These are phyloP conservation scores for Xerocomus spinulosus DNA, from an alignment of 768 basidiomycete species.

Conservation along the genomic window DNA sequence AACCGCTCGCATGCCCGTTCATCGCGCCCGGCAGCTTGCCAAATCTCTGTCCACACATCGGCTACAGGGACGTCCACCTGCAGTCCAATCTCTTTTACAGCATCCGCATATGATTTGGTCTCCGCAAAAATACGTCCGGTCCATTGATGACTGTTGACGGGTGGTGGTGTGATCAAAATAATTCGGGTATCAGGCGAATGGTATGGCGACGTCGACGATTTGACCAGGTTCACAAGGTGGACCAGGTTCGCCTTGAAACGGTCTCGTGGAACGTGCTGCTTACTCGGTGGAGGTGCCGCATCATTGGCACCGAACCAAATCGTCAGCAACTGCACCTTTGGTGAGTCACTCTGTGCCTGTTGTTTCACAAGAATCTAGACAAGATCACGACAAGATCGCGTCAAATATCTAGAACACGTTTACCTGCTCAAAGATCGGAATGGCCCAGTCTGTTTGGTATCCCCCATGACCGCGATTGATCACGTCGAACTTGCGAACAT, in stretches of 20 bases:
- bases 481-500: constrained; percentile 78
- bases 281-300: constrained; percentile 56
- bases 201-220: constrained; percentile 54
- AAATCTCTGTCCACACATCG: constrained; percentile 74
- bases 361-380: constrained; percentile 55
- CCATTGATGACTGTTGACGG: constrained; percentile 64
- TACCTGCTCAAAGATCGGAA: constrained; percentile 77
- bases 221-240: constrained; percentile 58
- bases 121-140: constrained; percentile 51
- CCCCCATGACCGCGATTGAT: constrained; percentile 81
- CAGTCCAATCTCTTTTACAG: constrained; percentile 56
- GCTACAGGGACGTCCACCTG: constrained; percentile 55
- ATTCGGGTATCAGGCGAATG: constrained; percentile 72
- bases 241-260: constrained; percentile 62
- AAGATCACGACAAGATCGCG: not conserved
- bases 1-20: constrained; percentile 49
- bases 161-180: constrained; percentile 82
- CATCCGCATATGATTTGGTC: constrained; percentile 67
- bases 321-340: constrained; percentile 66
- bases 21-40: constrained; percentile 63
- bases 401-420: not conserved
- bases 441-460: constrained; percentile 84
- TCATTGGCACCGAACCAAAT: constrained; percentile 95
- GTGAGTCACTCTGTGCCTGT: constrained; percentile 42
- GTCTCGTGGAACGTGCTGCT: constrained; percentile 73